Conservation (phyloP, 176 grass and related monocot species). For the Calamus simplicifolius region DNA sequence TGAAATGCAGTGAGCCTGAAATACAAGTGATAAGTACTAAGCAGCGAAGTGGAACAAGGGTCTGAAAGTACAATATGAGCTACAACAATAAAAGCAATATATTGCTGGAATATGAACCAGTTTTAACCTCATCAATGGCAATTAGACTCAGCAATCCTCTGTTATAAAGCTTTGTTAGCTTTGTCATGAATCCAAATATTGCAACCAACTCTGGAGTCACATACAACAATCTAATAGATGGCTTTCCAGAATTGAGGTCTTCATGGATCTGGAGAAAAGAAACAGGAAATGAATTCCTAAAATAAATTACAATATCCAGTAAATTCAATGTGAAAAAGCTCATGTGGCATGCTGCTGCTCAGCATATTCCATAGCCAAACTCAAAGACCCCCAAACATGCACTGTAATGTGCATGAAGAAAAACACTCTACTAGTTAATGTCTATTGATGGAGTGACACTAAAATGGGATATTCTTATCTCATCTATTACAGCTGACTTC, state of each 20-base stretch:
- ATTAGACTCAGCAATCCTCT: slow-evolving; percentile 73
- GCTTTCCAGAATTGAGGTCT: slow-evolving; percentile 70
- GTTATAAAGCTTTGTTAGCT: slow-evolving; percentile 73
- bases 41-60: slow-evolving; percentile 8
- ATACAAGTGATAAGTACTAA: neutral
- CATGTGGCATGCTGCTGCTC: too few species aligned
- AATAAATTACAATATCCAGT: neutral
- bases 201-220: slow-evolving; percentile 93
- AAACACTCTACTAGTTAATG: too few species aligned
- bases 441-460: too few species aligned
- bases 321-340: too few species aligned
- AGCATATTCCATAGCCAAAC: too few species aligned
- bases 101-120: slow-evolving; percentile 9
- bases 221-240: slow-evolving; percentile 81
- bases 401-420: too few species aligned
- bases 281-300: neutral
- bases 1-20: slow-evolving; percentile 95
- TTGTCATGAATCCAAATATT: slow-evolving; percentile 62
- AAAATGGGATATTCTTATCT: too few species aligned
- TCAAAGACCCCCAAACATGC: too few species aligned
- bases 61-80: slow-evolving; percentile 3
- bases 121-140: slow-evolving; percentile 84
- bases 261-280: slow-evolving; percentile 66
- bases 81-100: neutral
- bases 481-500: too few species aligned